These are phyloP conservation scores for Alternaria incomplexa DNA, from an alignment of 2,329 filamentous ascomycete species.

Conservation along the genomic window DNA sequence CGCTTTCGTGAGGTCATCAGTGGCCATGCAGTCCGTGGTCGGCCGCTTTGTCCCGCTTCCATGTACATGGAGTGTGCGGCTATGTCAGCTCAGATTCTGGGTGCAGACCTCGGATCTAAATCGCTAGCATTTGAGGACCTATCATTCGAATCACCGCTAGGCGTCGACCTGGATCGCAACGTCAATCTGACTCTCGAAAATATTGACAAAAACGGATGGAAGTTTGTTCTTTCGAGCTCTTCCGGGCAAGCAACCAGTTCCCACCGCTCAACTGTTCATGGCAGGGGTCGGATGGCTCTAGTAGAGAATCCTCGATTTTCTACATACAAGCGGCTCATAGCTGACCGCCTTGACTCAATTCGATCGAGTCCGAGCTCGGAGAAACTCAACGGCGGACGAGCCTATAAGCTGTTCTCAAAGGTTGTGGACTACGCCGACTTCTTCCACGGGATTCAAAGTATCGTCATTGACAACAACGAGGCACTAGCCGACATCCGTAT, in stretches of 20 bases:
- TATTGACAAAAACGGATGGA: conserved; percentile 1
- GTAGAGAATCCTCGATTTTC: background rate
- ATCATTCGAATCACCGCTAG: conserved; percentile 13
- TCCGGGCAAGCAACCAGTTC: background rate
- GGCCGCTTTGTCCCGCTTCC: conserved; percentile 23
- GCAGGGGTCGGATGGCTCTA: conserved; percentile 8
- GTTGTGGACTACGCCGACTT: conserved; percentile 21
- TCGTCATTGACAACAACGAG: conserved; percentile 17
- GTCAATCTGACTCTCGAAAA: conserved; percentile 1
- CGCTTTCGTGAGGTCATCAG: conserved; percentile 15
- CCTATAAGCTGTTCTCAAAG: conserved; percentile 21
- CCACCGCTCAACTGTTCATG: conserved; percentile 5
- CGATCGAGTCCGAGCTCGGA: conserved; percentile 3
- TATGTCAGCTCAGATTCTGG: conserved; percentile 14
- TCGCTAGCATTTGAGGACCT: conserved; percentile 13
- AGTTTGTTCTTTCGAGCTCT: conserved; percentile 6
- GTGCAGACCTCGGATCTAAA: background rate
- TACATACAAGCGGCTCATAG: conserved; percentile 18
- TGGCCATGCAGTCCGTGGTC: conserved; percentile 22
- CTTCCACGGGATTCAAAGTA: conserved; percentile 16
- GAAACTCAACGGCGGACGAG: conserved; percentile 16
- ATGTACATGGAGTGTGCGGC: conserved; percentile 28
- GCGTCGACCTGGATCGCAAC: conserved; percentile 9
- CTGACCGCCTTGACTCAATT: conserved; percentile 6
- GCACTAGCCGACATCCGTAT: conserved; percentile 16